Base-by-base conservation (phyloP, 352 stramenopile species). In the Globisporangium okanoganense region DNA sequence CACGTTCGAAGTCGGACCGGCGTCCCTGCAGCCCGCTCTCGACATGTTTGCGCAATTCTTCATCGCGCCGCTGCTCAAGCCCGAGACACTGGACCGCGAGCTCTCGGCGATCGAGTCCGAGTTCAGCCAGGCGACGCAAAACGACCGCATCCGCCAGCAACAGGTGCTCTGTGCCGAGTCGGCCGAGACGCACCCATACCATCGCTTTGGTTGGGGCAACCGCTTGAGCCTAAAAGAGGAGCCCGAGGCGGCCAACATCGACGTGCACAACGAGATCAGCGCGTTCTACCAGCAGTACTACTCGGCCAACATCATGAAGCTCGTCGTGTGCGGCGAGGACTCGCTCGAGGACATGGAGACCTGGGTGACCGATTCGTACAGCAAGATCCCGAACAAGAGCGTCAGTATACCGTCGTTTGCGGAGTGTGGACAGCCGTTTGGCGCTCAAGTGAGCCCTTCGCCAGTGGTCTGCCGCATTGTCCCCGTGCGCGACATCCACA, bases 21-120 rank as follows among this genome's bases (percentile, higher is more conserved):
- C 69, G 4, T 62, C 88, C 51, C 51, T 96, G 52, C 59, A 80
- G 60, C 59, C 73, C 16, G 85, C 87, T n/a, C 68, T 97, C 9
- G 87, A 97, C 58, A 97, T 96, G 71, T 98, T 98, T 73, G 90
- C 92, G 20, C 89, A 98, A 59, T 98, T 98, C 62, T 98, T 98
- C 76, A 90, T 98, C 54, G 78, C 73, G 22, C 94, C 94, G 20
- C 65, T 97, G 51, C 75, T 97, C 38, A 90, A 88, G 56, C 67
- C 77, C 10, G 84, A 94, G 31, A 76, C 78, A 18, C 83, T 90
- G 69, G 84, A 93, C 47, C 71, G 89, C 16, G 90, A 97, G 60
- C 66, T 97, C 25, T 80, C 77, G 12, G 80, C 85, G 10, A 94
- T 97, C 38, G 88, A 97, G 60, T 95, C 83, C 7, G 90, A 97